Base-by-base conservation (phyloP, 2,329 filamentous ascomycete genomes). In the Talaromyces funiculosus region DNA sequence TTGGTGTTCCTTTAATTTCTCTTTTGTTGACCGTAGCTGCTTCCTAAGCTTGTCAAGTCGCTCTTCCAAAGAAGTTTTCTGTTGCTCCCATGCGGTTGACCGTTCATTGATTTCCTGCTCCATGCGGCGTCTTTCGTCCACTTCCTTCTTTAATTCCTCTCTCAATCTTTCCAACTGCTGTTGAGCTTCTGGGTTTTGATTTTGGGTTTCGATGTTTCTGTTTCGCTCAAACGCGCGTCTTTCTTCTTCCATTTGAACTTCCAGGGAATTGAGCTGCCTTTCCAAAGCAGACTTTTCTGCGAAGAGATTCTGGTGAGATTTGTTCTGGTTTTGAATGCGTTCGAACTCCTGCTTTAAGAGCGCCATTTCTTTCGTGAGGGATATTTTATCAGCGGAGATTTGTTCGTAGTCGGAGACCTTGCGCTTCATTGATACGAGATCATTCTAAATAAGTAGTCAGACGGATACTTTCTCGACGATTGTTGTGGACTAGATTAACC, bases 241-340 rank as follows among this genome's bases (percentile, higher is more conserved):
- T 71, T 94, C 90, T 65, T 89, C 90, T 65, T 92, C 90, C 2
- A 96, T 81, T 67, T 96, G 89, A 45, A 90, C 86, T 72, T 96
- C 89, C 2, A 92, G 74, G 1, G 87, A 86, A 68, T 83, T 87
- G 29, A 96, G 74, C 73, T 94, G 90, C 51, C 89, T 86, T 70
- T 94, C 87, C 14, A 97, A 76, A 1, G 88, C 82, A 49, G 93
- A 80, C 72, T 95, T 96, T 70, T 96, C 91, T 1, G 88, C 81
- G 16, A 95, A 79, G 10, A 90, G 78, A 2, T 83, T 81, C 68
- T 92, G 86, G 58, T 92, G 85, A 14, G 80, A 79, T 33, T 77
- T 73, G 20, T 78, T 79, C 70, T 88, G 85, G 6, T 81, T 78
- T 64, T 81, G 82, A 14, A 88, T 74, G 67, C 86, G 83, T 64